These are phyloP conservation scores for Fusarium sp. DNA, from an alignment of 2,329 filamentous ascomycete species.

Conservation along the genomic window DNA sequence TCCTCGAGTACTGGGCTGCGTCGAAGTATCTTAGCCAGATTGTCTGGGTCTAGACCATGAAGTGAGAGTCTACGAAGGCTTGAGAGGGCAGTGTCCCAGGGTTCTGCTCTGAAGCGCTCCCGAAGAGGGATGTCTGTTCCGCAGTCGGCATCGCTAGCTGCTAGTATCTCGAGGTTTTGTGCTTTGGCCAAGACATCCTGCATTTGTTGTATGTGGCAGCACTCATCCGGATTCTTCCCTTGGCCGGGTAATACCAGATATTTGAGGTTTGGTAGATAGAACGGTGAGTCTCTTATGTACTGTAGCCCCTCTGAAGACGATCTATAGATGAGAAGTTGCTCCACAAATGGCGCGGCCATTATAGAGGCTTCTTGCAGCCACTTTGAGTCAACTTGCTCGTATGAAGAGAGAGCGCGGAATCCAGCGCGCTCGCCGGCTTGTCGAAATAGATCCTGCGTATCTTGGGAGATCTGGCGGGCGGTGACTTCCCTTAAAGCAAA, in stretches of 20 bases:
- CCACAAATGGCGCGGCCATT: constrained; percentile 44
- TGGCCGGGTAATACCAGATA: constrained; percentile 43
- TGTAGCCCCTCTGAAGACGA: constrained; percentile 44
- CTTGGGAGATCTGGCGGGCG: constrained; percentile 17
- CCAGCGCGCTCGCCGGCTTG: constrained; percentile 43
- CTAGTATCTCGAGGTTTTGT: constrained; percentile 41
- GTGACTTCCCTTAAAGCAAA: constrained; percentile 34
- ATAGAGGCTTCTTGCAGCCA: constrained; percentile 46
- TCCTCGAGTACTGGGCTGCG: constrained; percentile 43
- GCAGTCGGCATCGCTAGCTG: constrained; percentile 43
- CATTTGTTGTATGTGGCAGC: constrained; percentile 47
- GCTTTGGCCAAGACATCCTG: constrained; percentile 44
- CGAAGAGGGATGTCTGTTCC: constrained; percentile 43
- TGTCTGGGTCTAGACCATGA: constrained; percentile 43
- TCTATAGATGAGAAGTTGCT: constrained; percentile 44
- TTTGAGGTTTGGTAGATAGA: constrained; percentile 45
- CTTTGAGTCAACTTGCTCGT: constrained; percentile 43
- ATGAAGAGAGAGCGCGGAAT: constrained; percentile 40
- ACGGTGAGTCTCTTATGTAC: constrained; percentile 44
- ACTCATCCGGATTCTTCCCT: constrained; percentile 40
- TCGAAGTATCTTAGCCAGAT: constrained; percentile 41
- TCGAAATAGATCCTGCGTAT: constrained; percentile 42
- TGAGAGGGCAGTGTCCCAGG: constrained; percentile 41
- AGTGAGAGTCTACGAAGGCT: constrained; percentile 42
- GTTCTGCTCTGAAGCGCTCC: constrained; percentile 42